A percentile compares a stretch with the other conserved stretches of the same genome.
These are phyloP conservation scores for Epichloe festucae DNA, from an alignment of 2,329 filamentous ascomycete genomes.

Conservation along the genomic window DNA sequence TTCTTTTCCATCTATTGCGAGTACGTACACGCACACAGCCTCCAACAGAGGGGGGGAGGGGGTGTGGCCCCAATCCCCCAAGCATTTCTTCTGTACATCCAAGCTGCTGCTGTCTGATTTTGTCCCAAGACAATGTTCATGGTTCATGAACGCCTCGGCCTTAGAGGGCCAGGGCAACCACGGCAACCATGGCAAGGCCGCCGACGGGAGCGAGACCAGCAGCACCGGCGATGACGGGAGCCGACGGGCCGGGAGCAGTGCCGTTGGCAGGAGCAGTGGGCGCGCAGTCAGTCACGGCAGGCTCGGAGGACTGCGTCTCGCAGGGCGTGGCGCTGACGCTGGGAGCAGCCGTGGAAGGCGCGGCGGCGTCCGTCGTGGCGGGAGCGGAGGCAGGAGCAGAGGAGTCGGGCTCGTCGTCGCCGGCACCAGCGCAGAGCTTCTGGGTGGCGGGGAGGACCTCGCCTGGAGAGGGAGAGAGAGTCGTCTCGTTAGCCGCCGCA, in stretches of 20 bases:
- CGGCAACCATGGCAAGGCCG: slow-evolving; percentile 19
- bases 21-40: slow-evolving; percentile 6
- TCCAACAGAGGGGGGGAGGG: background rate
- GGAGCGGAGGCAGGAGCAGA: slow-evolving; percentile 1
- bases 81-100: background rate
- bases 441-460: slow-evolving; percentile 26
- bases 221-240: slow-evolving; percentile 16
- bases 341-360: background rate
- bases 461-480: slow-evolving; percentile 12
- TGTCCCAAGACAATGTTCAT: too few species aligned
- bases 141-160: background rate
- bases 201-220: slow-evolving; percentile 18
- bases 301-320: slow-evolving; percentile 5
- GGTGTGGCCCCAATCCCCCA: slow-evolving; percentile 4
- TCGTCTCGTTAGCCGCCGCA: too few species aligned
- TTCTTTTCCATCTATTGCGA: background rate
- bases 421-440: slow-evolving; percentile 19
- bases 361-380: slow-evolving; percentile 2
- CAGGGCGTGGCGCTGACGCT: too few species aligned
- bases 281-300: slow-evolving; percentile 4
- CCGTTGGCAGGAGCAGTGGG: slow-evolving; percentile 7
- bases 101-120: too few species aligned
- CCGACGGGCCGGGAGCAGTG: slow-evolving; percentile 6
- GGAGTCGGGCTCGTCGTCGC: background rate
- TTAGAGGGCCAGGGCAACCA: slow-evolving; percentile 26